Conservation (phyloP, 176 grass and related monocot species). For the Musa acuminata region DNA sequence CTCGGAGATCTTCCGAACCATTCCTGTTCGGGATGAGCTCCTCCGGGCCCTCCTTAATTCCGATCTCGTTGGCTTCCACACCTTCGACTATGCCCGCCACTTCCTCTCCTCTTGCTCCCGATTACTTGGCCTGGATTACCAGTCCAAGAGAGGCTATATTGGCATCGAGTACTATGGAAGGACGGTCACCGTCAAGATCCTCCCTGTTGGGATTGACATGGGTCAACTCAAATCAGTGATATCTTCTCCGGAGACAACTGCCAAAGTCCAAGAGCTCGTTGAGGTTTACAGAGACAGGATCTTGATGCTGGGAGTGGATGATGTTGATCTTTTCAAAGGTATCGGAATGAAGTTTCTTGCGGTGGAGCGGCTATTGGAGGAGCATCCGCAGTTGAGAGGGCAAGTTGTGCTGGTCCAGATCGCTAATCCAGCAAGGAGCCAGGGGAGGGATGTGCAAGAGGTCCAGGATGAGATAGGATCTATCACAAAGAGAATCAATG, state of each 20-base stretch:
- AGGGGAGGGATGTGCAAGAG: constrained; percentile 40
- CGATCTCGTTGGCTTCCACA: constrained; percentile 56
- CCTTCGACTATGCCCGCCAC: constrained; percentile 56
- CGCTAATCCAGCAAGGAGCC: constrained; percentile 40
- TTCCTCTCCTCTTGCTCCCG: constrained; percentile 48
- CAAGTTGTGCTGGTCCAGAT: constrained; percentile 41
- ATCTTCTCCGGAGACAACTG: constrained; percentile 21
- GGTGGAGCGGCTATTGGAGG: constrained; percentile 44
- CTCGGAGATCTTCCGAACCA: constrained; percentile 41
- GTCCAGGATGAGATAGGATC: constrained; percentile 28
- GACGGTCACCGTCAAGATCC: constrained; percentile 47
- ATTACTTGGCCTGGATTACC: constrained; percentile 31
- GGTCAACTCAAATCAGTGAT: constrained; percentile 34
- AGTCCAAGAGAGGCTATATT: constrained; percentile 39
- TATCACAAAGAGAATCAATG: constrained; percentile 41
- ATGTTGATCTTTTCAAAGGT: constrained; percentile 60
- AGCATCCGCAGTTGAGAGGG: constrained; percentile 23
- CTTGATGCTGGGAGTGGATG: constrained; percentile 46
- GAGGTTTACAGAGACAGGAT: constrained; percentile 25
- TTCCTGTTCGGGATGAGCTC: constrained; percentile 49
- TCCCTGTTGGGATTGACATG: constrained; percentile 53
- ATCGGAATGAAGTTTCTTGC: constrained; percentile 47
- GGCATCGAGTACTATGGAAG: constrained; percentile 46
- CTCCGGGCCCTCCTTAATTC: constrained; percentile 54
- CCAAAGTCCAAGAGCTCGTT: constrained; percentile 38